These are phyloP conservation scores for Globisporangium okanoganense DNA, from an alignment of 352 stramenopile genomes.

Conservation along the genomic window DNA sequence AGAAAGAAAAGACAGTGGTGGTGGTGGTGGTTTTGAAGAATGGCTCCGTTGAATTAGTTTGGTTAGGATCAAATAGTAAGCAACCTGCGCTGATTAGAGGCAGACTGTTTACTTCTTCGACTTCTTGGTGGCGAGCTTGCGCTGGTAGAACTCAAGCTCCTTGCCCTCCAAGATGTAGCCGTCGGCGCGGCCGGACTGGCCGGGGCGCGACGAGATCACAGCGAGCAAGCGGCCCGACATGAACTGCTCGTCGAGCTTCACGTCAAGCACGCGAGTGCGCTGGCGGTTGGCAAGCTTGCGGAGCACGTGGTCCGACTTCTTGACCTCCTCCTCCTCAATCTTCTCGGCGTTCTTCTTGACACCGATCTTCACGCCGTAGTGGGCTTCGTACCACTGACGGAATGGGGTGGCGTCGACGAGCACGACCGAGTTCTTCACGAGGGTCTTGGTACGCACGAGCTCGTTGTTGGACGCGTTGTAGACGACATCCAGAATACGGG, in stretches of 20 bases:
- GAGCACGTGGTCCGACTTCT: conserved; percentile 92
- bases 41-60: conserved; percentile 17
- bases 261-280: conserved; percentile 91
- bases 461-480: conserved; percentile 99
- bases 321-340: conserved; percentile 80
- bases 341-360: conserved; percentile 86
- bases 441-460: conserved; percentile 99
- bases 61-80: conserved; percentile 11
- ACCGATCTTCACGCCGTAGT: conserved; percentile 96
- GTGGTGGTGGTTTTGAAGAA: conserved; percentile 9
- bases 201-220: conserved; percentile 96
- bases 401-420: conserved; percentile 98
- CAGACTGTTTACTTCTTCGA: conserved; percentile 90
- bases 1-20: background rate
- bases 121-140: conserved; percentile 98
- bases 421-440: conserved; percentile 99
- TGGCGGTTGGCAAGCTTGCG: conserved; percentile 94
- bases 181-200: conserved; percentile 97
- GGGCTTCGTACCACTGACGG: conserved; percentile 98
- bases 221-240: conserved; percentile 94
- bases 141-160: conserved; percentile 99
- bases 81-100: background rate
- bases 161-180: conserved; percentile 99
- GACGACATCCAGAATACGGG: conserved; percentile 98
- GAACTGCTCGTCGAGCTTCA: conserved; percentile 97